Percentiles rank a stretch among this genome's conserved stretches.
Conservation (phyloP, 2,329 filamentous ascomycete species). For the Sporothrix humicola region DNA sequence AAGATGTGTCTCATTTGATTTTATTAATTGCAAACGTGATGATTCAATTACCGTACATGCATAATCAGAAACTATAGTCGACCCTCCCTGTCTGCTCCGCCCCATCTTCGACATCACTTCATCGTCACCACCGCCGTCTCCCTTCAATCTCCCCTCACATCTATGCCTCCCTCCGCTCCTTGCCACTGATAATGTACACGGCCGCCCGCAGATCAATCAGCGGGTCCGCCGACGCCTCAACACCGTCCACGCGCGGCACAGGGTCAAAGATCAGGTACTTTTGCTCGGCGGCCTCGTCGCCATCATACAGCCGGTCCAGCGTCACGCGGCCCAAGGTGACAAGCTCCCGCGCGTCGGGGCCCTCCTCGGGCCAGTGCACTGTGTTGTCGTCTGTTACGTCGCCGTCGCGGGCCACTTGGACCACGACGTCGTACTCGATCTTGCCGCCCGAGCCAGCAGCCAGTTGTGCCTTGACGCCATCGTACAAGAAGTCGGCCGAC, state of each 20-base stretch:
- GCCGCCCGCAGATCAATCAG: slow-evolving; percentile 61
- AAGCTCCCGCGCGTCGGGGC: slow-evolving; percentile 56
- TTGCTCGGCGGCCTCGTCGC: slow-evolving; percentile 51
- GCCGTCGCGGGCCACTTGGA: slow-evolving; percentile 50
- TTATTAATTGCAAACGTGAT: background rate
- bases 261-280: slow-evolving; percentile 64
- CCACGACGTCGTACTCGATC: slow-evolving; percentile 55
- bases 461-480: slow-evolving; percentile 52
- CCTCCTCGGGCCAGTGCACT: slow-evolving; percentile 58
- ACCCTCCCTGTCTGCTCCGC: background rate
- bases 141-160: too few relatives aligned
- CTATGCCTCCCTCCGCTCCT: slow-evolving; percentile 55
- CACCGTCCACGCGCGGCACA: slow-evolving; percentile 60
- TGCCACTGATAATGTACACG: slow-evolving; percentile 61
- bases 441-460: slow-evolving; percentile 36
- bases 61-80: background rate
- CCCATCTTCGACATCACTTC: too few relatives aligned
- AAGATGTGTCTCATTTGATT: background rate
- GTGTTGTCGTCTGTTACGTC: slow-evolving; percentile 43
- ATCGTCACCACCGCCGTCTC: background rate
- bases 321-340: slow-evolving; percentile 58
- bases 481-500: slow-evolving; percentile 54
- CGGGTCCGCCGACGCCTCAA: slow-evolving; percentile 60
- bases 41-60: too few relatives aligned
- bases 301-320: slow-evolving; percentile 49